Evolutionary conservation across 331 rosid genomes (phyloP), one percentile per base, ranked within the genome.

Genomic region (Phaseolus coccineus): DNA sequence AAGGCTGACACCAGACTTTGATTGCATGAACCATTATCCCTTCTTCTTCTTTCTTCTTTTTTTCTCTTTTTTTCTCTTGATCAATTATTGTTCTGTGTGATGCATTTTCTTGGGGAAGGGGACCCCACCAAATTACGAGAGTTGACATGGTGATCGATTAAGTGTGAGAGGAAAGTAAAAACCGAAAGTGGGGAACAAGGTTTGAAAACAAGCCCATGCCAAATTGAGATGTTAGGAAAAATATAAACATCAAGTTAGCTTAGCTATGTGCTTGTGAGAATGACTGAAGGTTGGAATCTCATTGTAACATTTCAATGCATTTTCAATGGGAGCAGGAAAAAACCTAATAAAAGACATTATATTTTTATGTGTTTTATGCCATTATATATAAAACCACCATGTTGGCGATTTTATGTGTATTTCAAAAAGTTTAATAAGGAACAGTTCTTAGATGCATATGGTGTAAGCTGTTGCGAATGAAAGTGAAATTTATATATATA

Each of bases 151-250:
- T 82, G 53, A 50, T 22, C 78, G 46, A 74, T 61, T 46, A 50
- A 27, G 46, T 25, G 46, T 81, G 58, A 14, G 69, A 55, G 52
- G 56, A 78, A 78, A 74, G 71, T 30, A 74, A 74, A 44, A 46
- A 69, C 69, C 76, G 65, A 63, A 50, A 75, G 84, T 79, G 80
- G 82, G 82, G 65, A 52, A 65, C 84, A 70, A 15, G 70, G 77
- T 75, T 85, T 70, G 74, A 79, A 85, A 85, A 35, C 8, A 59
- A 69, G 79, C 79, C 61, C 84, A 76, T 70, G 77, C 74, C 69
- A 53, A 74, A 82, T 75, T 19, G 52, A 81, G 55, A 65, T 85
- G 82, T 65, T 71, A 42, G 84, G 80, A 11, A 48, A 79, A 85
- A 66, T 19, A 46, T 50, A 73, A 82, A 59, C 81, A 78, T 78